Percentiles rank a stretch among this genome's conserved stretches.
Evolutionary conservation across 345 rosid species (phyloP).

Genomic region (Murraya koenigii): DNA sequence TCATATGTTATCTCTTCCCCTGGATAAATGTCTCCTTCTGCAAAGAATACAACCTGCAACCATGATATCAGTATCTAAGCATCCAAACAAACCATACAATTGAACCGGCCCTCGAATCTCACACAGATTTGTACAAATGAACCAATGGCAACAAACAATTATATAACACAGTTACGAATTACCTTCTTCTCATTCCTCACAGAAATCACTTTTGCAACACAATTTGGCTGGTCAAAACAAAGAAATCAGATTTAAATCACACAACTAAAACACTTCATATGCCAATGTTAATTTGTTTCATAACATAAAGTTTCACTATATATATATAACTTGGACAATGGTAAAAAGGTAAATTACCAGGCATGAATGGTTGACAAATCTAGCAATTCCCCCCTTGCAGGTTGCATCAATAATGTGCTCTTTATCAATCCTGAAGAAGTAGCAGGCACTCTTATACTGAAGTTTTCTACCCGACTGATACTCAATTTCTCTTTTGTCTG

Average conservation of each 20-base stretch:
- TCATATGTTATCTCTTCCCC: conserved; percentile 64
- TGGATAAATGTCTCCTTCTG: conserved; percentile 51
- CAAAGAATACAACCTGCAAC: conserved; percentile 53
- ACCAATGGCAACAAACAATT: too few relatives aligned
- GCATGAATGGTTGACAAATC: conserved; percentile 65
- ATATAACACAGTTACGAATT: conserved; percentile 2
- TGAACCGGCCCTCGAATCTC: neutral
- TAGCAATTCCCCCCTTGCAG: conserved; percentile 54
- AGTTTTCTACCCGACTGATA: conserved; percentile 50
- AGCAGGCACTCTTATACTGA: conserved; percentile 59
- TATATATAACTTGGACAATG: neutral
- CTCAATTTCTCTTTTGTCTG: conserved; percentile 53
- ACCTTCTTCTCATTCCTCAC: conserved; percentile 59
- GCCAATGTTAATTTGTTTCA: neutral
- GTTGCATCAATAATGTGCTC: conserved; percentile 64
- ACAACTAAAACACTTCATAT: neutral
- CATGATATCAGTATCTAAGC: neutral
- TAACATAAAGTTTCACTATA: neutral
- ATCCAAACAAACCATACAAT: neutral
- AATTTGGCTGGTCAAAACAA: conserved; percentile 47
- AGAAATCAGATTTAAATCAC: conserved; percentile 8
- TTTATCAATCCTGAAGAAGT: conserved; percentile 61
- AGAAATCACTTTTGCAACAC: conserved; percentile 55
- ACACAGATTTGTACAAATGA: neutral
- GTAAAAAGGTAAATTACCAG: conserved; percentile 31